Evolutionary conservation across 2,329 filamentous ascomycete genomes (phyloP), one percentile per base, ranked within the genome.

Genomic region (Diaporthe vexans): DNA sequence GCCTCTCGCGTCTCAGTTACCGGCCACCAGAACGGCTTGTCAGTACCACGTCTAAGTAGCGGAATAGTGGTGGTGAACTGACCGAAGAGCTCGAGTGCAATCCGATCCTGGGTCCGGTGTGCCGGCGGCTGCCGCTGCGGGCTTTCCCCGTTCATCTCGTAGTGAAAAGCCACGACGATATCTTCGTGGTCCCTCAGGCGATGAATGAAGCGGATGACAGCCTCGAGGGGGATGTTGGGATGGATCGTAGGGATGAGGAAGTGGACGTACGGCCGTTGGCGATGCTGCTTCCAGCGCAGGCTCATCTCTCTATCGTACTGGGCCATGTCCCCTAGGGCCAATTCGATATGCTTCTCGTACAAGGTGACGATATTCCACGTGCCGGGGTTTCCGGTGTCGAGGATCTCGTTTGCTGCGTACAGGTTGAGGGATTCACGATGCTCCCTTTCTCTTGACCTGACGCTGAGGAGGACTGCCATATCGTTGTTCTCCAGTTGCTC

Each of bases 401-500:
- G 7, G 11, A 63, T 63, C 24, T 29, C n/a, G 3, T 46, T 43
- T 1, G 35, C 58, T 7, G 21, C 4, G 11, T 29, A 63, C 7
- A 7, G 19, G 8, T 15, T 35, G 24, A 63, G 58, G 5, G 26
- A 46, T 0, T 46, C 15, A 17, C 26, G n/a, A 37, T 63, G 58
- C 17, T 46, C 58, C 24, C 29, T 37, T 17, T 46, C 37, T 7
- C 37, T 43, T 8, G 58, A 24, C 26, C 37, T 24, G 11, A 46
- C 58, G 13, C 13, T 46, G 17, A 63, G 37, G 4, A 63, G 37
- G 9, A 63, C 58, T 29, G n/a, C 58, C 15, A 29, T 29, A 11
- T 63, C 58, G 7, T 63, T 63, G 58, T 29, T 21, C 37, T 40
- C 8, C 57, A 61, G 37, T 10, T 63, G 58, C 24, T 63, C 17